These are phyloP conservation scores for Anethum foeniculum DNA, from an alignment of 140 eudicot species.

Conservation along the genomic window DNA sequence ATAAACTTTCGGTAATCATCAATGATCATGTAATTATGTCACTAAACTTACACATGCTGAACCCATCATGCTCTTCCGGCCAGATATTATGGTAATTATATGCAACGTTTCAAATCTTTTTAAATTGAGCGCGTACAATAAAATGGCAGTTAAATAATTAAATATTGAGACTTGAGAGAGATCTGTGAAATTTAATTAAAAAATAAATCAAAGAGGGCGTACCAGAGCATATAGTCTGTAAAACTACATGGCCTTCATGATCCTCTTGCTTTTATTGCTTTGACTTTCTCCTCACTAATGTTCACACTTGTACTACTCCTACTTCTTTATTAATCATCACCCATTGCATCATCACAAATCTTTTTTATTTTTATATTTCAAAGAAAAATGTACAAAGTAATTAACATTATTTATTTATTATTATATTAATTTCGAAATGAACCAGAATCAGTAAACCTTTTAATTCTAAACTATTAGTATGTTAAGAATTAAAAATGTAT, in stretches of 20 bases:
- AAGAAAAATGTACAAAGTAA: too few relatives aligned
- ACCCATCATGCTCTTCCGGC: neutral
- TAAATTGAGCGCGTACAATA: conserved; percentile 3
- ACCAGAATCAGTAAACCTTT: too few relatives aligned
- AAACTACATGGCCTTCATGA: conserved; percentile 46
- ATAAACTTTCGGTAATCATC: neutral
- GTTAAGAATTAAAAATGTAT: too few relatives aligned
- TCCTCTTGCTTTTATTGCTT: conserved; percentile 18
- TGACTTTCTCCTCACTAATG: conserved; percentile 37
- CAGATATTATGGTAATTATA: neutral
- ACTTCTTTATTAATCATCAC: conserved; percentile 22
- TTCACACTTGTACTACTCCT: neutral
- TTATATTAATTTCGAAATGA: too few relatives aligned
- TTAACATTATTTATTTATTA: too few relatives aligned
- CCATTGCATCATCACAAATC: neutral
- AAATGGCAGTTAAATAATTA: neutral
- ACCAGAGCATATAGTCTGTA: conserved; percentile 33
- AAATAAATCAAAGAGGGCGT: neutral
- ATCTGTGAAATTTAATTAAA: neutral
- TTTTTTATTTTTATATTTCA: too few relatives aligned
- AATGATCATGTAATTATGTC: neutral
- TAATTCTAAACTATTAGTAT: too few relatives aligned
- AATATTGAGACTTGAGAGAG: neutral
- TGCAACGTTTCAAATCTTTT: neutral
- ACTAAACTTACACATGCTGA: neutral